These are phyloP conservation scores for Candolleomyces eurysporus DNA, from an alignment of 768 basidiomycete genomes.

Conservation along the genomic window DNA sequence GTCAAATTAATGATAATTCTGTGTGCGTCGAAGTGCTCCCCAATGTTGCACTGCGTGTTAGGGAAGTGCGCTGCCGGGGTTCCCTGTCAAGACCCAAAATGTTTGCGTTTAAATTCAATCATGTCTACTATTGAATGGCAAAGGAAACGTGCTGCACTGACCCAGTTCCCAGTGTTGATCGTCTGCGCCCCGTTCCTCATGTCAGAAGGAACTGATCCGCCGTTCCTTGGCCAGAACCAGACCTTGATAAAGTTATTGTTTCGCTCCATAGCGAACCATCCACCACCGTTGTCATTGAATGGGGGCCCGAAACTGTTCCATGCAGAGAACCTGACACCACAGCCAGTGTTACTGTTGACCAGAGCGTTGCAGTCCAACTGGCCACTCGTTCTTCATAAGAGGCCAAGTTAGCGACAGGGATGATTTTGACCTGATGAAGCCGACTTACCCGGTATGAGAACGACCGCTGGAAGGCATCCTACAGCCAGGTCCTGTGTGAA, in stretches of 20 bases:
- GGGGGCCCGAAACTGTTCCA: constrained; percentile 47
- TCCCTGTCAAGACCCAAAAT: background rate
- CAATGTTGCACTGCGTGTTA: constrained; percentile 9
- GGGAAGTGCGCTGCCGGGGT: constrained; percentile 10
- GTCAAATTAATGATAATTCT: constrained; percentile 11
- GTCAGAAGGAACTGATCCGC: constrained; percentile 37
- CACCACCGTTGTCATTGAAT: constrained; percentile 60
- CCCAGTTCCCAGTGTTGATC: constrained; percentile 53
- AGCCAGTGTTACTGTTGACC: constrained; percentile 49
- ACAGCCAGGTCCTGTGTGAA: constrained; percentile 53
- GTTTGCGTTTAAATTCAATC: background rate
- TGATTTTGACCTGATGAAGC: background rate
- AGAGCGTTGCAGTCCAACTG: constrained; percentile 42
- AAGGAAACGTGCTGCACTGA: background rate
- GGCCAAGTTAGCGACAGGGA: background rate
- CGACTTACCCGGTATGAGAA: constrained; percentile 38
- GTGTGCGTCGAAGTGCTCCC: constrained; percentile 5
- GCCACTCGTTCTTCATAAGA: constrained; percentile 23
- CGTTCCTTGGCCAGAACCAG: constrained; percentile 61
- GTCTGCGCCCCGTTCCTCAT: constrained; percentile 34
- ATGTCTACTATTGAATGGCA: background rate
- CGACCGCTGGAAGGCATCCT: constrained; percentile 37
- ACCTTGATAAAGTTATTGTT: constrained; percentile 48
- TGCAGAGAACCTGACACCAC: constrained; percentile 40
- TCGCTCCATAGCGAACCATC: constrained; percentile 60